Evolutionary conservation across 805 yeast genomes (phyloP).

Genomic region (Lachancea nothofagi): DNA sequence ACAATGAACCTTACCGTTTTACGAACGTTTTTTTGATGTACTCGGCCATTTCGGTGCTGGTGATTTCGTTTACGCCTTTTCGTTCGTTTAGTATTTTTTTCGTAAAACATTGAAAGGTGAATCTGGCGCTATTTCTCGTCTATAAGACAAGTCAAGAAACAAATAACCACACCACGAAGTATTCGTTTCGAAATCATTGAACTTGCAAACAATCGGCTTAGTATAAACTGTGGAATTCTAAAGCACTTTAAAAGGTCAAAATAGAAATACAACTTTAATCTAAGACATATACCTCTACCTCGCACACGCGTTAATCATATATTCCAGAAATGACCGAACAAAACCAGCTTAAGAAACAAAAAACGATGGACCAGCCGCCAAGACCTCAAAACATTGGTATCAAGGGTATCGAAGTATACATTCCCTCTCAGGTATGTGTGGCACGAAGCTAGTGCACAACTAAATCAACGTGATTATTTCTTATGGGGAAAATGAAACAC

Average conservation of each 20-base stretch:
- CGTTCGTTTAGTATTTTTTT: conserved; percentile 5
- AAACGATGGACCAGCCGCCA: conserved; percentile 23
- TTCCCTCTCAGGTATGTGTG: conserved; percentile 62
- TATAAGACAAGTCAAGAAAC: too few relatives aligned
- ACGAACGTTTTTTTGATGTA: too few relatives aligned
- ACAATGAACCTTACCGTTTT: background rate
- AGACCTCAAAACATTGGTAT: conserved; percentile 88
- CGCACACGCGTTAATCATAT: conserved; percentile 1
- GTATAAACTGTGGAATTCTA: too few relatives aligned
- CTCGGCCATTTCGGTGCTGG: conserved; percentile 4
- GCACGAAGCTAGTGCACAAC: background rate
- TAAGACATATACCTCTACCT: background rate
- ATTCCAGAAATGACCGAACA: conserved; percentile 23
- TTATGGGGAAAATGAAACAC: too few relatives aligned
- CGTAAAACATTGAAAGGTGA: background rate
- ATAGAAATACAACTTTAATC: background rate
- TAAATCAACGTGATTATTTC: background rate
- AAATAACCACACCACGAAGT: too few relatives aligned
- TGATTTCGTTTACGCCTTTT: conserved; percentile 2
- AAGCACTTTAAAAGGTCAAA: too few relatives aligned
- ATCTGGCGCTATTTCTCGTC: conserved; percentile 1
- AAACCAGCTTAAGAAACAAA: conserved; percentile 25
- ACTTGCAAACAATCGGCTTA: too few relatives aligned
- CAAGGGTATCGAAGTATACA: conserved; percentile 89
- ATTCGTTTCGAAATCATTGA: too few relatives aligned